These are phyloP conservation scores for Castanea sativa DNA, from an alignment of 306 rosid species.

Conservation along the genomic window DNA sequence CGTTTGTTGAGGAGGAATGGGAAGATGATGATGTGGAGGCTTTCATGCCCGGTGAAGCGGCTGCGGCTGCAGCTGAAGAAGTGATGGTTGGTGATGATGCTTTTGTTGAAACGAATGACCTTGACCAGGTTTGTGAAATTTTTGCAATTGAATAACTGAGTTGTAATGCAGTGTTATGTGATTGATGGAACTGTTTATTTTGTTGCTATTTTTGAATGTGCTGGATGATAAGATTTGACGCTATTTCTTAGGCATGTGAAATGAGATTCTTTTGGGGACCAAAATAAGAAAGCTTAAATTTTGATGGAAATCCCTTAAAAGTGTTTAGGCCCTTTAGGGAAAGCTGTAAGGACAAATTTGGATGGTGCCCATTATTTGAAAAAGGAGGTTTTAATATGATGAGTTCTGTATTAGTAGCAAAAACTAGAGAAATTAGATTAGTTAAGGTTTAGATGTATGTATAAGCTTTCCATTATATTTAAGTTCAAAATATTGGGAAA, in stretches of 20 bases:
- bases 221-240: neutral
- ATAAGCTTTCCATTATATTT: neutral
- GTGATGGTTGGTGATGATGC: conserved; percentile 13
- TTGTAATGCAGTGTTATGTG: neutral
- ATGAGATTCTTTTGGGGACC: neutral
- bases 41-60: conserved; percentile 26
- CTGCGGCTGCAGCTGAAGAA: conserved; percentile 8
- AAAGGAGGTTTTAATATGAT: neutral
- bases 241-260: neutral
- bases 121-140: conserved; percentile 52
- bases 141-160: neutral
- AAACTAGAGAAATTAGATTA: neutral
- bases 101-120: conserved; percentile 38
- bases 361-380: neutral
- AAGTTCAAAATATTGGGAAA: too few relatives aligned
- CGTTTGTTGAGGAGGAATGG: conserved; percentile 87
- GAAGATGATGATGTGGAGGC: conserved; percentile 44
- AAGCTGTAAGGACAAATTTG: neutral
- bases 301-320: too few relatives aligned
- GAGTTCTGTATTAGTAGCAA: neutral
- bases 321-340: neutral
- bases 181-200: neutral
- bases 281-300: neutral
- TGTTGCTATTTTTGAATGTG: neutral
- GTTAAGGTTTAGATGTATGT: neutral